Evolutionary conservation across 768 basidiomycete genomes (phyloP).

Genomic region (Russula sp.): DNA sequence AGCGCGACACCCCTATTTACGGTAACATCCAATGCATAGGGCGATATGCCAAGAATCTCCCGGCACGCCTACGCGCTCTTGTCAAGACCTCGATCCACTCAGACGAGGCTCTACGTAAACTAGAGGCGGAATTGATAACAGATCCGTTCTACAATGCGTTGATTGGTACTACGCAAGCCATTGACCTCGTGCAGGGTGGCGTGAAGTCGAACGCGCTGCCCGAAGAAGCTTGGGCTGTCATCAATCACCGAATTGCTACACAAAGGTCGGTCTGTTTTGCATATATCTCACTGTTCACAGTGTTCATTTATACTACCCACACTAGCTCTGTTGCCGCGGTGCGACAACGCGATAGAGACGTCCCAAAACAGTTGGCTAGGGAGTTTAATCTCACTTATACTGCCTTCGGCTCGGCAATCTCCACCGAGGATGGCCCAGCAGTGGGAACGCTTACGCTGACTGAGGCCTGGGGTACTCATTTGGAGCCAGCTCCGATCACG

Average conservation of each 20-base stretch:
- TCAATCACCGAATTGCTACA: conserved; percentile 35
- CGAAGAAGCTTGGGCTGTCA: conserved; percentile 40
- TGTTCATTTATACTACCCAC: not conserved
- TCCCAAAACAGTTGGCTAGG: conserved; percentile 35
- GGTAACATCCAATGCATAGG: conserved; percentile 44
- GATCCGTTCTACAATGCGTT: conserved; percentile 35
- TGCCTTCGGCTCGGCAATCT: conserved; percentile 41
- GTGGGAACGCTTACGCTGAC: conserved; percentile 41
- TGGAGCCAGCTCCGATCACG: conserved; percentile 46
- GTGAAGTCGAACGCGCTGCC: conserved; percentile 49
- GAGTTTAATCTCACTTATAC: conserved; percentile 44
- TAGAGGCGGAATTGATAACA: conserved; percentile 37
- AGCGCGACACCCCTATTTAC: conserved; percentile 38
- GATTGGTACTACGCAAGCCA: conserved; percentile 36
- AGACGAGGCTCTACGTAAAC: conserved; percentile 37
- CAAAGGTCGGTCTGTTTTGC: conserved; percentile 32
- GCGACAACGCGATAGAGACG: conserved; percentile 35
- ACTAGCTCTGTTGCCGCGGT: conserved; percentile 37
- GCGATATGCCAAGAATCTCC: conserved; percentile 42
- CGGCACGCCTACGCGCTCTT: conserved; percentile 34
- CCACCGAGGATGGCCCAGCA: conserved; percentile 31
- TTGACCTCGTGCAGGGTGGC: conserved; percentile 45
- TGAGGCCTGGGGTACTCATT: conserved; percentile 39
- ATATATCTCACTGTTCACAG: not conserved
- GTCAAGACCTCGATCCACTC: conserved; percentile 33